Base-by-base conservation (phyloP, 169 alveolate species). In the Plasmodium adleri region DNA sequence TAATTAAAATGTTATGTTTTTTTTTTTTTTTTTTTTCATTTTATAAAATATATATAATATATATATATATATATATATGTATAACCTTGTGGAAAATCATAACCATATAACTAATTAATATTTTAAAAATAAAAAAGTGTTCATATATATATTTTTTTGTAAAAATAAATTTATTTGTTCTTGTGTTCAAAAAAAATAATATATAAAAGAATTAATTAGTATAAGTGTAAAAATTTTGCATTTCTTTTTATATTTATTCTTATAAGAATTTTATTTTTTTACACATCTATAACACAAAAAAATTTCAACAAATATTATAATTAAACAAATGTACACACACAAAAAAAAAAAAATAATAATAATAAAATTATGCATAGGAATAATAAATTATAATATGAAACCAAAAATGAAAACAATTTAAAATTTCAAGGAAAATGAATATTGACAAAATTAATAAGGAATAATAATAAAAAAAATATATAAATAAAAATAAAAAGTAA, bases 371-470 rank as follows among this genome's bases (percentile, higher is more conserved):
- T 26, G 24, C 39, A 78, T 12, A 56, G 17, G 28, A 2, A 26
- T 13, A 52, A 52, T 52, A 60, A 60, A 60, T 9, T 54, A 39
- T 32, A 56, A 28, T 6, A 49, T n/a, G 24, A 43, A 56, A 32
- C 54, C 45, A 20, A 26, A 39, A 59, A 45, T 28, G 63, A 15
- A 12, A 26, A 9, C 39, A 32, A 74, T 56, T 28, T 15, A 26
- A 15, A 59, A 59, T 24, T 59, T 13, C 1, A 24, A 59, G 45
- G 47, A 56, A 20, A 56, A 39, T 59, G 28, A 54, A 50, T 58
- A 49, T 78, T 78, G 76, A 67, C 76, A 78, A 64, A 67, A 58
- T 78, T 78, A 71, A 78, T 64, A 56, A 56, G 22, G 63, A 64
- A 26, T 26, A 7, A 52, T 17, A 70, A 43, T 24, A 64, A 66